Percentiles rank a stretch among this genome's conserved stretches.
Conservation (phyloP, 495 filamentous ascomycete genomes). For the Penicillium waksmanii region DNA sequence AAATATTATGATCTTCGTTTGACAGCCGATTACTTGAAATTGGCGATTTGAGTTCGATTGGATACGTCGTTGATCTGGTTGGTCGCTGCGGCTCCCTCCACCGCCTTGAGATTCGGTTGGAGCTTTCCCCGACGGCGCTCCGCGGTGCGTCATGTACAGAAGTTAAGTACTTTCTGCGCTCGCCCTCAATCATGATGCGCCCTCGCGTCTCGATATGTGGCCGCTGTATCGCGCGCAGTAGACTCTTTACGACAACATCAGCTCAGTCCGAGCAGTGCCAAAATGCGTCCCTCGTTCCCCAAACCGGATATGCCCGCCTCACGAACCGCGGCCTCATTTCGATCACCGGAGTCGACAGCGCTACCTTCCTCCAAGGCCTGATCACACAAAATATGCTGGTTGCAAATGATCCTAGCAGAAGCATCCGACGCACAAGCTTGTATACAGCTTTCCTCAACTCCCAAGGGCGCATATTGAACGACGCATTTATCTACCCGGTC, state of each 20-base stretch:
- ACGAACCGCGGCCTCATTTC: conserved; percentile 75
- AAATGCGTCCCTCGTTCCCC: conserved; percentile 36
- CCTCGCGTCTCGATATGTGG: conserved; percentile 34
- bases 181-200: conserved; percentile 37
- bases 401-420: conserved; percentile 40
- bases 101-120: not conserved
- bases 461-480: conserved; percentile 79
- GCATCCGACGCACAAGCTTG: conserved; percentile 49
- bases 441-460: conserved; percentile 88
- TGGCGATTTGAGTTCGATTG: not conserved
- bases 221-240: conserved; percentile 29
- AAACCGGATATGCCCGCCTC: conserved; percentile 55
- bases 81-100: not conserved
- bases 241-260: conserved; percentile 39
- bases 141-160: conserved; percentile 6
- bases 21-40: not conserved
- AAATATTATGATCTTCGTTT: not conserved
- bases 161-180: conserved; percentile 18
- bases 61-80: conserved; percentile 1
- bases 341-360: conserved; percentile 74
- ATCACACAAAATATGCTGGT: conserved; percentile 74
- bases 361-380: conserved; percentile 85
- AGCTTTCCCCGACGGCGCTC: not conserved
- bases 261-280: conserved; percentile 20
- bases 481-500: conserved; percentile 84